Percentiles rank a stretch among this genome's conserved stretches.
phyloP scores from a whole-genome alignment of 2,329 filamentous ascomycete species.

The Aspergillus quadricinctus region DNA sequence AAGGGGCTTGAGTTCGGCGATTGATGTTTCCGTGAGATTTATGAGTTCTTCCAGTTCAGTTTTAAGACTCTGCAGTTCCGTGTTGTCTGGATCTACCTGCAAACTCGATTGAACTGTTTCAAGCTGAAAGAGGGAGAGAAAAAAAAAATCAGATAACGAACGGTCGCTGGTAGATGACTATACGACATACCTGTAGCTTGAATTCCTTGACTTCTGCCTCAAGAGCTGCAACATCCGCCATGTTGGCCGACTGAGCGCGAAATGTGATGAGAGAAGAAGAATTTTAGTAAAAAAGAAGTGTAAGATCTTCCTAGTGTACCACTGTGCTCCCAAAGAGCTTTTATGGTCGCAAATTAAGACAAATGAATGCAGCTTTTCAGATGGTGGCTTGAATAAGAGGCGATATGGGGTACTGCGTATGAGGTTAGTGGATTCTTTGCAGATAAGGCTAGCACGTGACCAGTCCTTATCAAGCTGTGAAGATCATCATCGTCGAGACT shows the following conservation, averaged over 20 bases:
- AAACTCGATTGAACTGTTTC: conserved; percentile 73
- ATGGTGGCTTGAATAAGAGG: neutral
- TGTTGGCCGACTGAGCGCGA: conserved; percentile 16
- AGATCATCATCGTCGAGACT: neutral
- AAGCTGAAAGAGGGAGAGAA: conserved; percentile 50
- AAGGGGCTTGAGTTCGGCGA: conserved; percentile 71
- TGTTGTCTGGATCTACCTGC: conserved; percentile 74
- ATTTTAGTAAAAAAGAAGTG: neutral
- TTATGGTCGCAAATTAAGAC: neutral
- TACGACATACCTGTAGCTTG: conserved; percentile 50
- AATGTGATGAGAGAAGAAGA: neutral
- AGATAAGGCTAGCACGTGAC: neutral
- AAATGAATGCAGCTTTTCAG: neutral
- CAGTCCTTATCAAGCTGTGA: neutral
- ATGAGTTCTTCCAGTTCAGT: conserved; percentile 79
- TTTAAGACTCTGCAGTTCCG: conserved; percentile 71
- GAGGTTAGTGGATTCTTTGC: neutral
- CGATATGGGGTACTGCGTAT: neutral
- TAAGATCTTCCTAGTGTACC: neutral
- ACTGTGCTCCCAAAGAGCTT: neutral
- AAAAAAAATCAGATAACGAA: conserved; percentile 7
- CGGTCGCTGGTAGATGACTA: neutral
- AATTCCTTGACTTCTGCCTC: conserved; percentile 56
- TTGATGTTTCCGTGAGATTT: conserved; percentile 69
- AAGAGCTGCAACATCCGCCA: conserved; percentile 42